Conservation (phyloP, 768 basidiomycete genomes). For the Coprinellus aureogranulatus region DNA sequence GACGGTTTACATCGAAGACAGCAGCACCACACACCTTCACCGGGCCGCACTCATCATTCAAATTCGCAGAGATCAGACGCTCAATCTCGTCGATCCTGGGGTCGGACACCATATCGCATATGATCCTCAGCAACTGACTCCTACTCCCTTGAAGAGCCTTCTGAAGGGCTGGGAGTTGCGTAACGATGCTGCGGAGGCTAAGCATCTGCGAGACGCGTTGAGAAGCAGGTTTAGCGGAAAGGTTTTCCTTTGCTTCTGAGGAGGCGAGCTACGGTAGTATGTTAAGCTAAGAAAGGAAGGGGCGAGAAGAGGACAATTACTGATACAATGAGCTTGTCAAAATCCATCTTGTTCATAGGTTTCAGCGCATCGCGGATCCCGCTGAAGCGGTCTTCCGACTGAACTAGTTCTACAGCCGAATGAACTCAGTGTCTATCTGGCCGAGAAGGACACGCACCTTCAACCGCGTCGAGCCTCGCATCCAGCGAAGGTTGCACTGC, state of each 20-base stretch:
- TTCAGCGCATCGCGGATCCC: conserved; percentile 68
- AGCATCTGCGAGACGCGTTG: conserved; percentile 77
- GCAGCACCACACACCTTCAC: conserved; percentile 66
- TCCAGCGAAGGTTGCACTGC: conserved; percentile 65
- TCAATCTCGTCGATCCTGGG: conserved; percentile 66
- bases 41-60: conserved; percentile 70
- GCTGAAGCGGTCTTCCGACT: conserved; percentile 71
- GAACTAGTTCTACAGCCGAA: conserved; percentile 61
- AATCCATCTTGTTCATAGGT: conserved; percentile 73
- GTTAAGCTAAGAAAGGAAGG: neutral
- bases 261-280: conserved; percentile 52
- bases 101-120: conserved; percentile 71
- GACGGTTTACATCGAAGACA: no score
- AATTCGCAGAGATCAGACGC: conserved; percentile 49
- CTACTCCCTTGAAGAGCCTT: conserved; percentile 58
- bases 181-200: conserved; percentile 69
- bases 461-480: conserved; percentile 84
- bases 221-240: conserved; percentile 61
- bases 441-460: conserved; percentile 53
- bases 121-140: conserved; percentile 60
- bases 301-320: no score
- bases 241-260: conserved; percentile 54
- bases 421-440: conserved; percentile 2
- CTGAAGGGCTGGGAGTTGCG: conserved; percentile 60
- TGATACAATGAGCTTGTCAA: conserved; percentile 80